Evolutionary conservation across 1,284 basidiomycete genomes (phyloP).

Genomic region (Ustilago hordei): DNA sequence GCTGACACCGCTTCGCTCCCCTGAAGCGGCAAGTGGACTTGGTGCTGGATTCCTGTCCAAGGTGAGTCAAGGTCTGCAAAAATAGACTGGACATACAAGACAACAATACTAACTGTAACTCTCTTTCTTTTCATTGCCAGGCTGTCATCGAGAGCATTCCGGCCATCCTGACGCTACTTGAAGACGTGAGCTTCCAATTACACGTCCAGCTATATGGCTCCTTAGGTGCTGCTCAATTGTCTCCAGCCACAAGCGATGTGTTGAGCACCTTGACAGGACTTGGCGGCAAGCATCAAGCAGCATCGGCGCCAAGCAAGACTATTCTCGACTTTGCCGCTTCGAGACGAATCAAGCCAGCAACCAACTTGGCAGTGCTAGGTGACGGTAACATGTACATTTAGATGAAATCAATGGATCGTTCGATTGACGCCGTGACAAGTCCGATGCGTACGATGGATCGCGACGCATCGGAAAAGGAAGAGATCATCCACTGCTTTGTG

Average conservation of each 20-base stretch:
- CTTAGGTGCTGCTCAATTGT: slow-evolving; percentile 11
- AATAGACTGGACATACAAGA: background rate
- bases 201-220: slow-evolving; percentile 46
- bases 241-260: slow-evolving; percentile 12
- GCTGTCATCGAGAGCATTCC: slow-evolving; percentile 24
- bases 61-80: slow-evolving; percentile 11
- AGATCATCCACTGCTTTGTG: slow-evolving; percentile 5
- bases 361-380: slow-evolving; percentile 36
- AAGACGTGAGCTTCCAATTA: slow-evolving; percentile 43
- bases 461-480: background rate
- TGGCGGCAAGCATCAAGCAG: background rate
- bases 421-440: background rate
- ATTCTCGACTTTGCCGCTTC: slow-evolving; percentile 35
- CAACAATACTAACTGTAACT: background rate
- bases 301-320: background rate
- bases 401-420: slow-evolving; percentile 3
- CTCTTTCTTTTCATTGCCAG: background rate
- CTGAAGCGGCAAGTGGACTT: slow-evolving; percentile 31
- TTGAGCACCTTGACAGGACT: slow-evolving; percentile 22
- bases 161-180: slow-evolving; percentile 28
- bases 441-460: background rate
- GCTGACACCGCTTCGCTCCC: slow-evolving; percentile 28
- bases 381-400: slow-evolving; percentile 55
- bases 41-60: slow-evolving; percentile 38
- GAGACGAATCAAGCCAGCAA: slow-evolving; percentile 24